Base-by-base conservation (phyloP, 2,329 filamentous ascomycete genomes). In the Aspergillus sp. region DNA sequence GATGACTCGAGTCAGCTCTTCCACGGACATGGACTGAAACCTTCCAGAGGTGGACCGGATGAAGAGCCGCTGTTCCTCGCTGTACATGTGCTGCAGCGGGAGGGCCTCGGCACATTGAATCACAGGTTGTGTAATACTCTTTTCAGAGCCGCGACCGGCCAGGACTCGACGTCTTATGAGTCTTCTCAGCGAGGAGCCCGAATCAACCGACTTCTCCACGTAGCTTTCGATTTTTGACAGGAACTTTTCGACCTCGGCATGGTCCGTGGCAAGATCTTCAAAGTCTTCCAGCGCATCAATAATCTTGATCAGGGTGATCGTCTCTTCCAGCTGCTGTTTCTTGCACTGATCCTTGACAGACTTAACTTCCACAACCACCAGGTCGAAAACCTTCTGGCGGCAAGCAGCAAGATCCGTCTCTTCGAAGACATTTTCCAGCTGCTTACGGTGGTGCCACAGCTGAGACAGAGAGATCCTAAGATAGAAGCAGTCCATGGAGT, bases 261-360 rank as follows among this genome's bases (percentile, higher is more conserved):
- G 72, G 38, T 71, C 69, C 19, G 64, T 66, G 5, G 70, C 68
- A 17, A 78, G 61, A 54, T 78, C 75, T 60, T 76, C 74, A 59
- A 79, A 77, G 39, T 77, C 72, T 57, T 78, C 76, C 42, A 78
- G 62, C 11, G 73, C 70, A 67, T 75, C 74, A 23, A 78, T 68
- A 10, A 71, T 72, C 54, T 76, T 76, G 27, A 73, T 73, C 15
- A 78, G 62, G 7, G 71, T 72, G 25, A 76, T 68, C 8, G 70
- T 72, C 25, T 73, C 68, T 55, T 73, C 67, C 32, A 74, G 42
- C 38, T 71, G 66, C 21, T 75, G 67, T 62, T 75, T 76, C 59
- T 71, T 72, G 62, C 72, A 73, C 42, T 70, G 68, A 42, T 72
- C 69, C 57, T 72, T 74, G 48, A 75, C 68, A 2, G 70, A 68